phyloP scores from a whole-genome alignment of 2,329 filamentous ascomycete genomes.

The Cladorrhinum sp. region DNA sequence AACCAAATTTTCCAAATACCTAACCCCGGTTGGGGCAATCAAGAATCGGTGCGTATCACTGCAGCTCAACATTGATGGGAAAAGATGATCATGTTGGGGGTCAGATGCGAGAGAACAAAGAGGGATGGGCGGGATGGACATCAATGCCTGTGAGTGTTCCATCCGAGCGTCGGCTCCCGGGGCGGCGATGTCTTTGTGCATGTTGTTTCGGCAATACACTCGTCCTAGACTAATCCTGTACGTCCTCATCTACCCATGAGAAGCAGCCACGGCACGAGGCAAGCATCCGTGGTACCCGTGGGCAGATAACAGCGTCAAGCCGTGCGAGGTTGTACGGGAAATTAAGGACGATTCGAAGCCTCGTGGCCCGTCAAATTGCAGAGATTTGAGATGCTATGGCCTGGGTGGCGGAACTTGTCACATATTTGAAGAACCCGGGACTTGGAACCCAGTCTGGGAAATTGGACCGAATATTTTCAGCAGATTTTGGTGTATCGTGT shows the following conservation, averaged over 20 bases:
- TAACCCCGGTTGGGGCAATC: neutral
- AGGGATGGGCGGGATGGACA: neutral
- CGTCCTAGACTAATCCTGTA: neutral
- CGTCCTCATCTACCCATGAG: neutral
- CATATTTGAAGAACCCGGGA: neutral
- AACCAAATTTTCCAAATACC: neutral
- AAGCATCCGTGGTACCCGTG: constrained; percentile 1
- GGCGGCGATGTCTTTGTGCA: neutral
- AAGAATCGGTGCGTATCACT: neutral
- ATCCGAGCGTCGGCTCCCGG: neutral
- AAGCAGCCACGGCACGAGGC: constrained; percentile 4
- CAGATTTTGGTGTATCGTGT: too few species aligned
- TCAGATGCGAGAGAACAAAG: neutral
- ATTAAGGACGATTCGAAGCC: neutral
- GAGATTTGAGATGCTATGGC: neutral
- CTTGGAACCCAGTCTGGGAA: too few species aligned
- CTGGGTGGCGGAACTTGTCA: neutral
- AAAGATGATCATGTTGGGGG: neutral
- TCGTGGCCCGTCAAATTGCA: neutral
- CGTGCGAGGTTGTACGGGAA: constrained; percentile 7
- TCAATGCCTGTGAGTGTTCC: neutral
- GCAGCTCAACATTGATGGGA: neutral
- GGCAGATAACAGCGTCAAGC: constrained; percentile 1
- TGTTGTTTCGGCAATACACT: neutral
- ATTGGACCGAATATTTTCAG: too few species aligned